Percentiles rank a stretch among this genome's conserved stretches.
Conservation (phyloP, 768 basidiomycete genomes). For the Kwoniella dejecticola region DNA sequence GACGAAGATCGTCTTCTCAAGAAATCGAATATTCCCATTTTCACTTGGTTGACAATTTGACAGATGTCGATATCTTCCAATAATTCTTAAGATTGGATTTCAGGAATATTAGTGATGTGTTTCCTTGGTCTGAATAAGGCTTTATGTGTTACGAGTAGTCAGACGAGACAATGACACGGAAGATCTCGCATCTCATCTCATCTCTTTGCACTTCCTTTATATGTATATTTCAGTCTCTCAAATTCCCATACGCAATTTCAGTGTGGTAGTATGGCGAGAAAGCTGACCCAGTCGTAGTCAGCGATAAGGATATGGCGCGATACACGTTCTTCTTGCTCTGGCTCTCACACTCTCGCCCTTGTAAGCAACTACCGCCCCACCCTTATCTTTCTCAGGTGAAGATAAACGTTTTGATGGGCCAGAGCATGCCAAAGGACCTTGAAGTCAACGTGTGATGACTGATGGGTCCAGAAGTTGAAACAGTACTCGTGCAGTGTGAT, state of each 20-base stretch:
- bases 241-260: too few species aligned
- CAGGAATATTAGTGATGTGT: background rate
- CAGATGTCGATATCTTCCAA: background rate
- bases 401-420: background rate
- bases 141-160: too few species aligned
- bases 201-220: too few species aligned
- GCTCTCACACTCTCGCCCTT: background rate
- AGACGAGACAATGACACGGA: too few species aligned
- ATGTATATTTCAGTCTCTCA: too few species aligned
- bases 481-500: too few species aligned
- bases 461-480: too few species aligned
- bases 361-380: background rate
- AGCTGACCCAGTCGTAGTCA: too few species aligned
- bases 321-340: background rate
- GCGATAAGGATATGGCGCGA: too few species aligned
- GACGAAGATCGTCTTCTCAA: slow-evolving; percentile 3
- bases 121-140: too few species aligned
- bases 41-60: background rate
- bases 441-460: background rate
- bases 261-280: too few species aligned
- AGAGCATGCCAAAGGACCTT: background rate
- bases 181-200: too few species aligned
- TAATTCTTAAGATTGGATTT: background rate
- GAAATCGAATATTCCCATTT: slow-evolving; percentile 5
- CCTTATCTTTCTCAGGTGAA: background rate